Conservation (phyloP, 805 yeast genomes). For the Metschnikowia gelsemii region DNA sequence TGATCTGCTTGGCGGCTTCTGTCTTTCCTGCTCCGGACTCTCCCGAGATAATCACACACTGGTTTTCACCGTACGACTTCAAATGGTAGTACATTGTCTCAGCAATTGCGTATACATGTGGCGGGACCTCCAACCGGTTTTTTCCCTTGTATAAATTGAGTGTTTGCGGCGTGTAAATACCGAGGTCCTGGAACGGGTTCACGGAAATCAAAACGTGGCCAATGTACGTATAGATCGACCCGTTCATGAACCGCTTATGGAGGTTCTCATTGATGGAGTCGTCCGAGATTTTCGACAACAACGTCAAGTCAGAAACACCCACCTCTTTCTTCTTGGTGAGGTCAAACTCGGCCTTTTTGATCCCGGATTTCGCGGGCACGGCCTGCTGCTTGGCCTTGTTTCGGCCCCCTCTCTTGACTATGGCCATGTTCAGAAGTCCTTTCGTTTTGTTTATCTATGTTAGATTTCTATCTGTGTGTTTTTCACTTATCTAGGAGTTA, state of each 20-base stretch:
- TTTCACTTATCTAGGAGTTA: too few species aligned
- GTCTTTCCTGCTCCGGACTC: slow-evolving; percentile 99
- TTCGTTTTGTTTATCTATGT: background rate
- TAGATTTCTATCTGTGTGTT: background rate
- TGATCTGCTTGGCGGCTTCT: slow-evolving; percentile 95
- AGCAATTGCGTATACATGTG: slow-evolving; percentile 97
- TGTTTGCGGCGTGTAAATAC: slow-evolving; percentile 83
- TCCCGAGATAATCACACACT: slow-evolving; percentile 96
- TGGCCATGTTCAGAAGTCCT: slow-evolving; percentile 51
- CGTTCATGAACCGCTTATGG: slow-evolving; percentile 84
- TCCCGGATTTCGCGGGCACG: slow-evolving; percentile 58
- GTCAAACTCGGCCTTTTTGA: slow-evolving; percentile 88
- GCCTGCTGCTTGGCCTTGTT: slow-evolving; percentile 50
- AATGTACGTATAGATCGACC: slow-evolving; percentile 86
- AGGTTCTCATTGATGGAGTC: slow-evolving; percentile 90
- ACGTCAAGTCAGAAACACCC: slow-evolving; percentile 94
- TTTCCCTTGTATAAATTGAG: slow-evolving; percentile 81
- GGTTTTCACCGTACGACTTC: slow-evolving; percentile 91
- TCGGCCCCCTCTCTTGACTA: slow-evolving; percentile 73
- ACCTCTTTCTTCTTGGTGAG: slow-evolving; percentile 88
- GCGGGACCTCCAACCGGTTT: slow-evolving; percentile 93
- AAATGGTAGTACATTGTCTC: slow-evolving; percentile 94
- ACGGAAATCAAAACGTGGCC: slow-evolving; percentile 95
- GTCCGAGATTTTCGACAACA: slow-evolving; percentile 84
- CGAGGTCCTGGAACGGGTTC: slow-evolving; percentile 94